Evolutionary conservation across 163 green algal genomes (phyloP), one percentile per base, ranked within the genome.

Genomic region (Volvox carteri): DNA sequence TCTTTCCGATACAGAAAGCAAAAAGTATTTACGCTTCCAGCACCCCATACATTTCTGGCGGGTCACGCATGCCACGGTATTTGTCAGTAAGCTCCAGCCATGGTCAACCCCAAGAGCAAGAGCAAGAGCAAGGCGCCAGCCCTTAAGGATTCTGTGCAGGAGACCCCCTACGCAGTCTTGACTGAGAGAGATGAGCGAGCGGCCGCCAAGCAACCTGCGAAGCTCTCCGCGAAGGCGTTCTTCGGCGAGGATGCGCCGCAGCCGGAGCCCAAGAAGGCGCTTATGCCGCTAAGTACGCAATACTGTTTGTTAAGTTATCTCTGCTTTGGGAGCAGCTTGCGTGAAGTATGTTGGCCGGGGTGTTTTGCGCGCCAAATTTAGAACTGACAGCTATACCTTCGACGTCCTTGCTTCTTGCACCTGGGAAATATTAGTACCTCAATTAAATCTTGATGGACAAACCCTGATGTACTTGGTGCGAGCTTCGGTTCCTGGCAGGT

Each of bases 101-200:
- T 81, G 73, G 73, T 42, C 25, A 62, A 65, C 28, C 44, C 73
- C 23, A 60, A 41, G 46, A 65, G 44, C 73, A 81, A 41, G 46
- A 65, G 44, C 73, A 81, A 65, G 73, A 62, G 28, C 44, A 81
- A 81, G 28, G 44, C 73, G 12, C 23, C 73, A 28, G 42, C 70
- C 70, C 1, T 54, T 0, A 78, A 78, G 70, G 70, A 78, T 25
- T 73, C 77, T 28, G 39, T 86, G 0, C 37, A 60, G 30, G 78
- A 86, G 28, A 86, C 78, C 0, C 78, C 78, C 2, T 77, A 76
- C 25, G 44, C 78, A 19, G 30, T 46, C 6, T 30, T 67, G 9
- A 77, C 46, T 28, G 78, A 77, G 60, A 41, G 78, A 7, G 78
- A 86, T 50, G 78, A 86, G 41, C 78, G 42, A 21, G 58, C 58